Base-by-base conservation (phyloP, 306 rosid species). In the Lablab purpureus region DNA sequence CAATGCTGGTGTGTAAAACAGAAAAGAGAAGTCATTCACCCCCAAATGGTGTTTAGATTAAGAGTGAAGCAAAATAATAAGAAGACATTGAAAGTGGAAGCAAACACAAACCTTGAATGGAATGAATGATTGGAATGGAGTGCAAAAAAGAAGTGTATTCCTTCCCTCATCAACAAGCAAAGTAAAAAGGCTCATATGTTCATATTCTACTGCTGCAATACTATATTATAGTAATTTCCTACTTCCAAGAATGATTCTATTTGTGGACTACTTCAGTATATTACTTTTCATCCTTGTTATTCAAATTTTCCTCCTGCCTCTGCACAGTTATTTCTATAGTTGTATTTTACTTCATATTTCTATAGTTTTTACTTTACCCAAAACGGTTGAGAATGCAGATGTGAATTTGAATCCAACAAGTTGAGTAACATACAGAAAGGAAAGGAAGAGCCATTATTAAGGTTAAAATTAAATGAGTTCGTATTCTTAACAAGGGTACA, bases 161-260 rank as follows among this genome's bases (percentile, higher is more conserved):
- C 52, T 76, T 76, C 45, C 79, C 78, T 41, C 0, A 0, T 30
- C 52, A 70, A 62, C 78, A 82, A 76, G 82, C 62, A 70, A 82
- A 30, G 56, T 18, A n/a, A 54, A 80, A 68, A 60, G 32, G 36
- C 25, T 50, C 25, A 80, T 12, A 10, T 34, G n/a, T 1, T 34
- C 0, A 70, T 3, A 66, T 4, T 46, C 14, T 1, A 34, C 65
- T 13, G 14, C 19, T 5, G 1, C 9, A 28, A 21, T 40, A 2
- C 13, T 40, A 0, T 54, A 19, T 8, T 3, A 11, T 51, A 10
- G 37, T 58, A 25, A 12, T 58, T 58, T 58, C 36, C 67, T 22
- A 55, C 12, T 56, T 23, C 70, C 79, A 3, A 43, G 25, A 74
- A 74, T 62, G 30, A 74, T 56, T 43, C 69, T 58, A 22, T 40